These are phyloP conservation scores for Trifolium subterraneum DNA, from an alignment of 306 rosid species.

Conservation along the genomic window DNA sequence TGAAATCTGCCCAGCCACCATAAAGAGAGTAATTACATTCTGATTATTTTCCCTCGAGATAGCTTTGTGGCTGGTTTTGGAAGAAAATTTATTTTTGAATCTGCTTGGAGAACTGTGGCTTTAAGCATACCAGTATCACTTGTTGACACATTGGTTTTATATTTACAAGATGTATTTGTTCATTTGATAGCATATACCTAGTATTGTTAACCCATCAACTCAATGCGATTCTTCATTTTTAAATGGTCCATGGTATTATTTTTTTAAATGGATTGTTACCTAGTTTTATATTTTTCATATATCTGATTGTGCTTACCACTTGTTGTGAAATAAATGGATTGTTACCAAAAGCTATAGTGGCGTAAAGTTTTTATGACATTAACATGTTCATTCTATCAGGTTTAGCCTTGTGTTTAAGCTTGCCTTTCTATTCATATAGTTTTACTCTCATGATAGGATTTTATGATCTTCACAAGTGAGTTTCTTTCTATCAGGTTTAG, in stretches of 20 bases:
- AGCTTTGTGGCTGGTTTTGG: too few species aligned
- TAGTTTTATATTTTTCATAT: constrained; percentile 28
- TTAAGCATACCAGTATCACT: neutral
- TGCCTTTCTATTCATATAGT: constrained; percentile 24
- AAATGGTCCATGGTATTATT: neutral
- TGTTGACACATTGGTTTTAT: neutral
- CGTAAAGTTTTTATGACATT: constrained; percentile 16
- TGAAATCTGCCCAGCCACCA: too few species aligned
- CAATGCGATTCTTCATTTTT: neutral
- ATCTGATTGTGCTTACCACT: constrained; percentile 19
- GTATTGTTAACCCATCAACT: constrained; percentile 4
- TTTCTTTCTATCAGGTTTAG: constrained; percentile 29
- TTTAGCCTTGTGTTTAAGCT: constrained; percentile 28
- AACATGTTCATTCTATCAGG: constrained; percentile 27
- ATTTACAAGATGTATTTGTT: constrained; percentile 3
- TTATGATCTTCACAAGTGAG: constrained; percentile 25
- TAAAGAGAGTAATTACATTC: too few species aligned
- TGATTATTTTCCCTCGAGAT: too few species aligned
- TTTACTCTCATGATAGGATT: constrained; percentile 27
- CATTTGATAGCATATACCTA: neutral
- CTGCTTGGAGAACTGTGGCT: constrained; percentile 14
- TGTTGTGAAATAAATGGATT: constrained; percentile 26
- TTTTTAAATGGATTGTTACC: too few species aligned
- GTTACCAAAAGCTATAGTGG: constrained; percentile 27
- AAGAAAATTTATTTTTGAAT: constrained; percentile 4